These are phyloP conservation scores for Clavariopsis aquatica DNA, from an alignment of 495 filamentous ascomycete species.

Conservation along the genomic window DNA sequence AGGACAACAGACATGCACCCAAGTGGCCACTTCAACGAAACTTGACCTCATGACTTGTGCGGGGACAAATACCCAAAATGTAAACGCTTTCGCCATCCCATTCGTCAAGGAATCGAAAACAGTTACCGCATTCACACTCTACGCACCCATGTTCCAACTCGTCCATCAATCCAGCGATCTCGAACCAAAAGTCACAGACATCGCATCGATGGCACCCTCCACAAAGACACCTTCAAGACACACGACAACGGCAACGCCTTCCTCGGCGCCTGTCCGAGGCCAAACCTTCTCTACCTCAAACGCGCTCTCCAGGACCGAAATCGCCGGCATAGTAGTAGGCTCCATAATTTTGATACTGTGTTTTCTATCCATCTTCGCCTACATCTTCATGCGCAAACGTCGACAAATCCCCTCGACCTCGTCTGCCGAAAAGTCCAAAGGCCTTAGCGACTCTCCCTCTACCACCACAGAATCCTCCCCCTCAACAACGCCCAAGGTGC, in stretches of 20 bases:
- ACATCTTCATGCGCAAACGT: constrained; percentile 8
- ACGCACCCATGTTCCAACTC: constrained; percentile 22
- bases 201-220: not conserved
- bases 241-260: not conserved
- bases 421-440: not conserved
- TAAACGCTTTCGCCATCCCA: constrained; percentile 10
- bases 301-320: not conserved
- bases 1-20: constrained; percentile 12
- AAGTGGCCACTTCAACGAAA: constrained; percentile 1
- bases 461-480: not conserved
- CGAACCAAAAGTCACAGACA: not conserved
- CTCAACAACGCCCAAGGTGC: constrained; percentile 8
- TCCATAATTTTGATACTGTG: constrained; percentile 6
- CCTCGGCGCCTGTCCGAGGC: not conserved
- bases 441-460: not conserved
- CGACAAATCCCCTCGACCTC: not conserved
- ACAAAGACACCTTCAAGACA: not conserved
- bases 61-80: not conserved
- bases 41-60: constrained; percentile 7
- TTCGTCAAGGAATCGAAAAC: constrained; percentile 4
- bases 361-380: not conserved
- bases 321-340: constrained; percentile 3
- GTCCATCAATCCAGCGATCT: constrained; percentile 13
- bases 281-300: not conserved
- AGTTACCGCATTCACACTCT: constrained; percentile 6